Evolutionary conservation across 2,329 filamentous ascomycete species (phyloP).

Genomic region (Aspergillus pseudoglaucus): DNA sequence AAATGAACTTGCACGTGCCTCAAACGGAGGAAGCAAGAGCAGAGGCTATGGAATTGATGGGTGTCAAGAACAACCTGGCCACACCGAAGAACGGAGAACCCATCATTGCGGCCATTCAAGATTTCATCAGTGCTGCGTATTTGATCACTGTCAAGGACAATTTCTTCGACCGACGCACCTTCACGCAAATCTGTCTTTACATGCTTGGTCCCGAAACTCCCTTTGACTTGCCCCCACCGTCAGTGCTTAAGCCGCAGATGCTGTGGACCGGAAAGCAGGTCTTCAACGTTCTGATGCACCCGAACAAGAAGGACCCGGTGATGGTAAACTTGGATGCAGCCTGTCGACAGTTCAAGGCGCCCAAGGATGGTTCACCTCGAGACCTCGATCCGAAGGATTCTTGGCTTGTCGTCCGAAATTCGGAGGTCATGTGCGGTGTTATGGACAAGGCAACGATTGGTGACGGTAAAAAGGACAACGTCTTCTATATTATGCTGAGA

Average conservation of each 20-base stretch:
- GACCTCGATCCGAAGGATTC: constrained; percentile 79
- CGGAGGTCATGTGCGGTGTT: constrained; percentile 90
- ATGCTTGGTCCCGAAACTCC: constrained; percentile 79
- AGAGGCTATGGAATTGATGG: constrained; percentile 94
- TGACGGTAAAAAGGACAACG: constrained; percentile 91
- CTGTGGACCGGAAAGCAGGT: constrained; percentile 97
- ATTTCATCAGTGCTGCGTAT: constrained; percentile 96
- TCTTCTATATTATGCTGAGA: constrained; percentile 93
- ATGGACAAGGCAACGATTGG: constrained; percentile 99
- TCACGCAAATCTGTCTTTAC: constrained; percentile 83
- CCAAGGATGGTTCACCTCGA: constrained; percentile 32
- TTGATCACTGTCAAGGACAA: constrained; percentile 85
- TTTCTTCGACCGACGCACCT: constrained; percentile 83
- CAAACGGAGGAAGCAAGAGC: constrained; percentile 95
- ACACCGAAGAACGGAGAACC: constrained; percentile 97
- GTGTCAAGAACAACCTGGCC: constrained; percentile 90
- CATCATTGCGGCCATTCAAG: constrained; percentile 97
- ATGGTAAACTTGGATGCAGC: constrained; percentile 89
- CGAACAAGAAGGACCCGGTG: constrained; percentile 76
- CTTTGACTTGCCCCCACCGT: constrained; percentile 79
- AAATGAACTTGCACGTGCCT: constrained; percentile 98
- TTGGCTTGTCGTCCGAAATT: constrained; percentile 90
- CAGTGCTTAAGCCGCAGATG: constrained; percentile 75
- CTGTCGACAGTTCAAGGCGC: constrained; percentile 62
- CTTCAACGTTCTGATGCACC: constrained; percentile 85